Evolutionary conservation across 108 stramenopile genomes (phyloP), one percentile per base, ranked within the genome.

Genomic region (Nannochloropsis gaditana): DNA sequence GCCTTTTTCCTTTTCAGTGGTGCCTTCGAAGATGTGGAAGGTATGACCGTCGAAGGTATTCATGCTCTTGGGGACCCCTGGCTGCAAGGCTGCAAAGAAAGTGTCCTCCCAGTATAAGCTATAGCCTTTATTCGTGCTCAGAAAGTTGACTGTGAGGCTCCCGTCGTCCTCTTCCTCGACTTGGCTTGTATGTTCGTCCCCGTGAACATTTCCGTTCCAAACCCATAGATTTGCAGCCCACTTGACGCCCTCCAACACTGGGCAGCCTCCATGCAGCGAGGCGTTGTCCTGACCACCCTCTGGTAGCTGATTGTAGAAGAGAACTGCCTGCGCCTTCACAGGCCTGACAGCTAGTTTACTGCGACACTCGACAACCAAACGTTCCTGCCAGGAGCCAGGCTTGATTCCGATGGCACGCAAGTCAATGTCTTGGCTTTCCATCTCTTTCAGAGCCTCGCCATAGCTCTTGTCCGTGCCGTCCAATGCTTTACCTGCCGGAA

Each of bases 161-260:
- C 59, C 59, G 59, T 73, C 59, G 0, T n/a, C 31, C 21, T 81
- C 80, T 81, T 42, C 6, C 21, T 31, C 80, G 31, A 11, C 41
- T 31, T n/a, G n/a, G 59, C 59, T 73, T 3, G 2, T 73, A n/a
- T 73, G 19, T 15, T 73, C 59, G n/a, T 15, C 19, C 5, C 87
- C 87, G 84, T 83, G 82, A 44, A 84, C 47, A 4, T 79, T 47
- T 45, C 91, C 92, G 84, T 94, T 94, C 96, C 96, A 96, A 42
- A 96, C 85, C 96, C 95, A 96, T 79, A 95, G 95, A 86, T 95
- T 96, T 43, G 95, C 96, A 17, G 94, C 94, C 94, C 93, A 96
- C 89, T 96, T 96, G 79, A 93, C 86, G 43, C 94, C 94, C n/a
- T 93, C 89, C 44, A 93, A 85, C 83, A 96, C 93, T 15, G 95